These are phyloP conservation scores for Neofusicoccum cordaticola DNA, from an alignment of 2,329 filamentous ascomycete species.

Conservation along the genomic window DNA sequence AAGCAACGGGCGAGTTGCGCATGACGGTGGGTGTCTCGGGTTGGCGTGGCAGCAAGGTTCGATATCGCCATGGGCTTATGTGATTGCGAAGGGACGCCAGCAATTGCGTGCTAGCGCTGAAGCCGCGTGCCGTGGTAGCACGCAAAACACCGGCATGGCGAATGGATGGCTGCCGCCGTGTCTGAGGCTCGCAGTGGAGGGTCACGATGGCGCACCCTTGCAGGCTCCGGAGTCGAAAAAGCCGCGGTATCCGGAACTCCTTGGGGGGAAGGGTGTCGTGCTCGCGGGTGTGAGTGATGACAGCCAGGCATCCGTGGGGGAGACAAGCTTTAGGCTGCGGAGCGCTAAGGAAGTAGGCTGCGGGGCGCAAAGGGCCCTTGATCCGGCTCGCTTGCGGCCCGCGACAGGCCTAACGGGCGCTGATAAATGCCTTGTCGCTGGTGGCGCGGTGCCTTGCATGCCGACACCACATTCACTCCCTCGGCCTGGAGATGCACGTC, in stretches of 20 bases:
- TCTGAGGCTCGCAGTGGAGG: background rate
- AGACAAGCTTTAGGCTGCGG: background rate
- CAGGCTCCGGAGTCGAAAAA: background rate
- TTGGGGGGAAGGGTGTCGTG: background rate
- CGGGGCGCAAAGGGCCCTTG: background rate
- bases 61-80: constrained; percentile 15
- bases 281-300: background rate
- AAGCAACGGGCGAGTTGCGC: background rate
- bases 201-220: background rate
- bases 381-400: background rate
- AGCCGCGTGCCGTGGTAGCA: too few species aligned
- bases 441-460: too few species aligned
- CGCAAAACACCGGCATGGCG: too few species aligned
- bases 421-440: too few species aligned
- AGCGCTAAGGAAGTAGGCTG: background rate
- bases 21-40: constrained; percentile 2
- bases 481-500: background rate
- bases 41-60: constrained; percentile 1
- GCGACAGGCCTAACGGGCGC: too few species aligned
- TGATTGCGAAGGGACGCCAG: constrained; percentile 6
- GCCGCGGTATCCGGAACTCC: background rate
- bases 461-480: too few species aligned
- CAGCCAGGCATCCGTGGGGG: background rate
- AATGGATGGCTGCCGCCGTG: too few species aligned
- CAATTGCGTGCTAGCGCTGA: constrained; percentile 4